Evolutionary conservation across 192 early-diverging fungal species (phyloP).

Genomic region (Rhizoclosmatium sp.): DNA sequence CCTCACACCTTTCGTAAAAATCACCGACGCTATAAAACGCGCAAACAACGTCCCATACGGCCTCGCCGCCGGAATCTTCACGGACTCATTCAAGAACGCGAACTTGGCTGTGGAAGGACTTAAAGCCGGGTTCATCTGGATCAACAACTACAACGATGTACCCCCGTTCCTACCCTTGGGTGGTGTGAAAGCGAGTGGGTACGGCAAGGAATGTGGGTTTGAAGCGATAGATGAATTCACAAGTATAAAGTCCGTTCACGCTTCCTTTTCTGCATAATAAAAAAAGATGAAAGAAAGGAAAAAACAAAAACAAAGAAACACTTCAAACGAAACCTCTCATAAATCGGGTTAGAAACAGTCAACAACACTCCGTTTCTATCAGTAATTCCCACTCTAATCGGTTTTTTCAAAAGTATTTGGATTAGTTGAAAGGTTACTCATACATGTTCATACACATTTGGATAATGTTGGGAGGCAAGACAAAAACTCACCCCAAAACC

Average conservation of each 20-base stretch:
- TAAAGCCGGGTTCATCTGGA: slow-evolving; percentile 47
- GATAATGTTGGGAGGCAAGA: too few relatives aligned
- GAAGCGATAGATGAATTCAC: slow-evolving; percentile 41
- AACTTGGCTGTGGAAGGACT: not conserved
- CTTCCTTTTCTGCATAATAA: too few relatives aligned
- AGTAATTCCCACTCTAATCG: too few relatives aligned
- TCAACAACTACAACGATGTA: slow-evolving; percentile 66
- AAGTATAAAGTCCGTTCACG: slow-evolving; percentile 29
- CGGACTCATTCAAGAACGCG: slow-evolving; percentile 44
- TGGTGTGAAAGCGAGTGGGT: slow-evolving; percentile 50
- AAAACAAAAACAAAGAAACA: not conserved
- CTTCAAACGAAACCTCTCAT: too few relatives aligned
- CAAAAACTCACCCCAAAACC: too few relatives aligned
- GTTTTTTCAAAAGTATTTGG: too few relatives aligned
- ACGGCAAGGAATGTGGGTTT: slow-evolving; percentile 48
- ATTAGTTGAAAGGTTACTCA: too few relatives aligned
- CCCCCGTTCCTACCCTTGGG: slow-evolving; percentile 68
- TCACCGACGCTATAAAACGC: slow-evolving; percentile 80
- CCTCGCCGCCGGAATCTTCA: slow-evolving; percentile 88
- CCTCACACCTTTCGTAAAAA: slow-evolving; percentile 55
- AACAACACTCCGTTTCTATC: too few relatives aligned
- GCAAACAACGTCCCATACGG: slow-evolving; percentile 83
- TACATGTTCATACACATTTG: too few relatives aligned
- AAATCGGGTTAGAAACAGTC: too few relatives aligned
- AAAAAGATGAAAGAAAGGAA: not conserved